Percentiles rank a stretch among this genome's conserved stretches.
phyloP scores from a whole-genome alignment of 2,329 filamentous ascomycete species.

The Colletotrichum coccodes region DNA sequence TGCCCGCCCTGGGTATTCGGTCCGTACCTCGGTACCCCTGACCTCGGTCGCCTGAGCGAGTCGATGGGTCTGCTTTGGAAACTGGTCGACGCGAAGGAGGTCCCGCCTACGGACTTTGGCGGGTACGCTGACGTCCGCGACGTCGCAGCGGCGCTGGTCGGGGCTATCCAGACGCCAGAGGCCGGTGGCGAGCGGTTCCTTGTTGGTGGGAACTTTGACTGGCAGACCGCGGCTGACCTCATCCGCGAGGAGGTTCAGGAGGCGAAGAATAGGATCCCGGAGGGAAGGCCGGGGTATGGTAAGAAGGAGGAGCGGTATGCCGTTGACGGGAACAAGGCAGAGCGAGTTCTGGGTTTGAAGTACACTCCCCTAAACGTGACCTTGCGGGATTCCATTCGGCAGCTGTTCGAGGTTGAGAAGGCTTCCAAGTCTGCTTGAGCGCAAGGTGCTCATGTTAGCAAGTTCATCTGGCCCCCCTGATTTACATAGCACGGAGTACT shows the following conservation, averaged over 20 bases:
- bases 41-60: slow-evolving; percentile 31
- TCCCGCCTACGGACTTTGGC: slow-evolving; percentile 37
- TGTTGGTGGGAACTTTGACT: slow-evolving; percentile 70
- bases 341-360: slow-evolving; percentile 64
- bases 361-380: slow-evolving; percentile 58
- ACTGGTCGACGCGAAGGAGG: slow-evolving; percentile 29
- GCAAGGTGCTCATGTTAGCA: background rate
- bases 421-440: background rate
- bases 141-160: slow-evolving; percentile 72
- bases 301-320: slow-evolving; percentile 50
- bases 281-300: slow-evolving; percentile 30
- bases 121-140: slow-evolving; percentile 69
- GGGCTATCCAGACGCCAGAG: slow-evolving; percentile 64
- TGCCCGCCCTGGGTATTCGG: slow-evolving; percentile 72
- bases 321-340: slow-evolving; percentile 51
- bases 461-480: background rate
- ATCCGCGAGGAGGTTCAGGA: slow-evolving; percentile 66
- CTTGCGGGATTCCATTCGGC: slow-evolving; percentile 1
- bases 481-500: background rate
- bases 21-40: slow-evolving; percentile 51
- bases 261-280: slow-evolving; percentile 36
- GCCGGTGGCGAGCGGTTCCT: slow-evolving; percentile 73
- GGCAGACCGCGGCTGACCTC: slow-evolving; percentile 58
- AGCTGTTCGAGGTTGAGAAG: slow-evolving; percentile 7
- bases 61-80: slow-evolving; percentile 34